Percentiles rank a stretch among this genome's conserved stretches.
Evolutionary conservation across 2,329 filamentous ascomycete species (phyloP).

Genomic region (Arthrobotrys sinensis): DNA sequence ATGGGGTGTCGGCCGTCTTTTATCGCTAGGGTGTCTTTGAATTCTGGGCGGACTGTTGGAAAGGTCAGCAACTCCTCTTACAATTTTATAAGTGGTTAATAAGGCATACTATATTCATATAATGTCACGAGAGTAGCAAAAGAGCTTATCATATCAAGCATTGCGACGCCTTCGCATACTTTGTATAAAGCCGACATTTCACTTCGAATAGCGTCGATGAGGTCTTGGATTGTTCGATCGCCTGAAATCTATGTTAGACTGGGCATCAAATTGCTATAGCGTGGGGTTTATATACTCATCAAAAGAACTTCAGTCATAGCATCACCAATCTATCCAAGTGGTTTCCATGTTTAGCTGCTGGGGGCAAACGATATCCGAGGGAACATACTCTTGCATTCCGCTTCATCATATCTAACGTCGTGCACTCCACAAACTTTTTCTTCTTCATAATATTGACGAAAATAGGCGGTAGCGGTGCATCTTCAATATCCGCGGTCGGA

Average conservation of each 20-base stretch:
- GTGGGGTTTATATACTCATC: slow-evolving; percentile 72
- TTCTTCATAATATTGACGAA: slow-evolving; percentile 84
- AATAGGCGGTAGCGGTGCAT: slow-evolving; percentile 74
- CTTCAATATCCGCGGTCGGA: slow-evolving; percentile 75
- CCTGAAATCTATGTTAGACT: slow-evolving; percentile 54
- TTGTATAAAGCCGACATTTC: slow-evolving; percentile 83
- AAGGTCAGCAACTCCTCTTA: not conserved
- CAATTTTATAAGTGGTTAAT: not conserved
- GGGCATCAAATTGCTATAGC: no score
- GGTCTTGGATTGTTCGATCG: slow-evolving; percentile 79
- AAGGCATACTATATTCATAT: slow-evolving; percentile 72
- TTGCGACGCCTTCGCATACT: slow-evolving; percentile 86
- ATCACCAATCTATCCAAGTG: slow-evolving; percentile 77
- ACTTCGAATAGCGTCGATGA: slow-evolving; percentile 80
- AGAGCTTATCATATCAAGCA: slow-evolving; percentile 83
- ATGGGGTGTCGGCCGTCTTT: slow-evolving; percentile 84
- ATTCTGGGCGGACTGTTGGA: slow-evolving; percentile 73
- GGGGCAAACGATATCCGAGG: slow-evolving; percentile 62
- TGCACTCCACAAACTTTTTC: slow-evolving; percentile 85
- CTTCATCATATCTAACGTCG: slow-evolving; percentile 87
- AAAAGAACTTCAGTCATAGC: slow-evolving; percentile 86
- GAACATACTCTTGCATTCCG: slow-evolving; percentile 70
- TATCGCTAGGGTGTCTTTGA: slow-evolving; percentile 79
- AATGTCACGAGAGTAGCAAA: slow-evolving; percentile 82
- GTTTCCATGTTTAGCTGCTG: slow-evolving; percentile 11